Evolutionary conservation across 495 filamentous ascomycete species (phyloP), one percentile per base, ranked within the genome.

Genomic region (Podospora pseudoanserina): DNA sequence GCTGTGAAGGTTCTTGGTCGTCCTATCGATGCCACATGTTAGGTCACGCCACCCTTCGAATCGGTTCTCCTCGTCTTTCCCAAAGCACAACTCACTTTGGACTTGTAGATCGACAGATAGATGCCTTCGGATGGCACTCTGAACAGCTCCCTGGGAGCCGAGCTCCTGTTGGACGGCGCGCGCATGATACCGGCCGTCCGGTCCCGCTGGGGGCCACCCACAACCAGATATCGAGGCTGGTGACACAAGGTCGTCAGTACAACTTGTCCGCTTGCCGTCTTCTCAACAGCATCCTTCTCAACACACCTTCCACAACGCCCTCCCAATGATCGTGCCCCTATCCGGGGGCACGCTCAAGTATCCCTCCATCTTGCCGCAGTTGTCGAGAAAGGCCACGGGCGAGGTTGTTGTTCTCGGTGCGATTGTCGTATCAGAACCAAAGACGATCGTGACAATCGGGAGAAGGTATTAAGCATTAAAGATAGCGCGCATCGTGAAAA

Each of bases 251-350:
- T 32, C 27, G 66, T 69, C 60, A 75, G 67, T 49, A 23, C 23
- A 27, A 53, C n/a, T 23, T 61, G 57, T 20, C 7, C 6, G 0
- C 5, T 13, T 39, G 55, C 2, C 11, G 7, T 15, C 27, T 56
- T 67, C 16, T 19, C 16, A 58, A 56, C 18, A 55, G 13, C 20
- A 18, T 26, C 15, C 4, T 19, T 4, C 13, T n/a, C 26, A 54
- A 63, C 75, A 61, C 68, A 87, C 86, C 86, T 88, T 88, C 85
- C 85, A 88, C 16, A 83, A 64, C 16, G 86, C 79, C 67, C 81
- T 81, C 49, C 84, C 84, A 56, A 88, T 80, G 68, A 88, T 84
- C 57, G 84, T 80, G 44, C 83, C 80, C 71, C 84, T 77, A 70
- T 88, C 86, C 5, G 86, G 86, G 44, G 86, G 86, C 27, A 82